Percentiles rank a stretch among this genome's conserved stretches.
phyloP scores from a whole-genome alignment of 1,284 basidiomycete species.

The Cutaneotrichosporon cyanovorans region DNA sequence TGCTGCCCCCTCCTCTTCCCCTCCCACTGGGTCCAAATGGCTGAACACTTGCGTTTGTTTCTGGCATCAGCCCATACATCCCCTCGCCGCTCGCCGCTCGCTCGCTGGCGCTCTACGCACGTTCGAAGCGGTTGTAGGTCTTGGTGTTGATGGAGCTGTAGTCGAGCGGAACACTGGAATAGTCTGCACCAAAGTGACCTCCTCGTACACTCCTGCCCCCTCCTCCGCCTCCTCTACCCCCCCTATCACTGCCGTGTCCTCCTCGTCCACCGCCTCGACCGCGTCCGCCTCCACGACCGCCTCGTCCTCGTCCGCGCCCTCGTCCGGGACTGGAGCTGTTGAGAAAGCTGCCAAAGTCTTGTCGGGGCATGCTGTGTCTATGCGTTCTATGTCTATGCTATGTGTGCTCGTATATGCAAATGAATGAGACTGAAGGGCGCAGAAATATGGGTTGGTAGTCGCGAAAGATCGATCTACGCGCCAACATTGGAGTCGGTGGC shows the following conservation, averaged over 20 bases:
- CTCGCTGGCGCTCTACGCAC: slow-evolving; percentile 24
- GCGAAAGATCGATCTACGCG: no score
- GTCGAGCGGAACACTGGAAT: slow-evolving; percentile 37
- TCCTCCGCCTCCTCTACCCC: slow-evolving; percentile 9
- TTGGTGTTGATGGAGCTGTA: slow-evolving; percentile 33
- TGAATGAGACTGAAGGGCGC: no score
- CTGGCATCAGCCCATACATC: no score
- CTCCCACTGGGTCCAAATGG: no score
- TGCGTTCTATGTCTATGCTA: neutral
- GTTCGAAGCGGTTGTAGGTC: slow-evolving; percentile 33
- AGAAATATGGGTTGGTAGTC: no score
- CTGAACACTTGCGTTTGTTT: no score
- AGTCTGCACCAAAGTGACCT: slow-evolving; percentile 31
- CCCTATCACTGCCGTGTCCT: slow-evolving; percentile 9
- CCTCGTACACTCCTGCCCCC: slow-evolving; percentile 13
- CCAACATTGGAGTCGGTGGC: no score
- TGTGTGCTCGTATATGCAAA: no score
- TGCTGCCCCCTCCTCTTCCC: no score
- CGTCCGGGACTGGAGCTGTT: slow-evolving; percentile 23
- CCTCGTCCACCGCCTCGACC: slow-evolving; percentile 16
- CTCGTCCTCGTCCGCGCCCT: slow-evolving; percentile 18
- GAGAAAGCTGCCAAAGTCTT: slow-evolving; percentile 34
- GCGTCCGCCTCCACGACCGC: slow-evolving; percentile 19
- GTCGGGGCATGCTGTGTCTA: slow-evolving; percentile 15
- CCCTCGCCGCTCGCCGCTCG: no score